Base-by-base conservation (phyloP, 1,284 basidiomycete species). In the Leccinum solheimii region DNA sequence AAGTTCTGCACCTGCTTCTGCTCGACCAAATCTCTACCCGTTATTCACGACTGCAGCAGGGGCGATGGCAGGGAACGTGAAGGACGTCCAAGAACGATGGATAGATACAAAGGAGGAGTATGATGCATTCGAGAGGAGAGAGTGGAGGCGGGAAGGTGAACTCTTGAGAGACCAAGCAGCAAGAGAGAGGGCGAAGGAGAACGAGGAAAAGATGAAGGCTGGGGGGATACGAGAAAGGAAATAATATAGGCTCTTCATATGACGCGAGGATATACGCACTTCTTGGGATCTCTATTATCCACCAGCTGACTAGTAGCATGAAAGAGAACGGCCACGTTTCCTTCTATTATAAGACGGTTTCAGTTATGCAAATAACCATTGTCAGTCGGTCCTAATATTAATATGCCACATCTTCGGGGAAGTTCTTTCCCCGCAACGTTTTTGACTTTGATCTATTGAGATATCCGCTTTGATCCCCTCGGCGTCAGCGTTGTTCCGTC, bases 71-170 rank as follows among this genome's bases (percentile, higher is more conserved):
- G 79, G 81, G 36, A 68, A 92, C 67, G 81, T 92, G 13, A 79
- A 86, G 27, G 93, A 95, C 69, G 85, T 95, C 4, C 94, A 97
- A 73, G 94, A 97, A 72, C 80, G 94, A 45, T 97, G 93, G 93
- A 76, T 94, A 21, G 91, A 95, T 67, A 85, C 87, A 6, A 82
- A 80, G 62, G 90, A 92, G 38, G 84, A 84, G 55, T 95, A 86
- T 76, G 92, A 95, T 73, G 88, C 85, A 45, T 88, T 79, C 67
- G 92, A 97, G 76, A 85, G 80, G 70, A 80, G 66, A 64, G 81
- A 88, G 66, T 92, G 90, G 90, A 78, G 85, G 61, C 78, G 78
- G 49, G 90, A 92, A 71, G 90, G 81, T 0, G 76, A 81, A 59
- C 58, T 74, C 14, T 68, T 72, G 62, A 65, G 73, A 57, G 72